Evolutionary conservation across 805 yeast genomes (phyloP), one percentile per base, ranked within the genome.

Genomic region (Candida piceae): DNA sequence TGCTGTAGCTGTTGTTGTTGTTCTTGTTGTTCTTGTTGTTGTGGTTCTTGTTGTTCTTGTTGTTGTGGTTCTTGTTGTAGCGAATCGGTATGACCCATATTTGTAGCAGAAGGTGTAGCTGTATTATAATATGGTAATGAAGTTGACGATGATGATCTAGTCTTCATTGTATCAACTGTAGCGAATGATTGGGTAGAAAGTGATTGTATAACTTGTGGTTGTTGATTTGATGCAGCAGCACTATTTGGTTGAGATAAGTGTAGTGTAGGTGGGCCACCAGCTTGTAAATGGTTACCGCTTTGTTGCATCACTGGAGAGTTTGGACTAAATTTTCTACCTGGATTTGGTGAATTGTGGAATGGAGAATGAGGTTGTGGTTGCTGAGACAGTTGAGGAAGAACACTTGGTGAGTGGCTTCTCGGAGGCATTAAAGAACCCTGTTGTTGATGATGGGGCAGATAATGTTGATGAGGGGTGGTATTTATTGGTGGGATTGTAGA

Each of bases 151-250:
- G 32, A 20, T 9, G 24, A 44, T 25, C 43, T 36, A 15, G 52
- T 34, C 18, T 48, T 44, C 38, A 51, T 44, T 16, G 49, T 32
- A n/a, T 47, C 43, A 38, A 52, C 44, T 15, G 48, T 36, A 16
- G 42, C 46, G 13, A 34, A 25, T 12, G 44, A 23, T 35, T 40
- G 47, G 15, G 18, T 39, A 15, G 38, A 37, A 9, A 34, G 25
- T 16, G 32, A 22, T 36, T 37, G 44, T 25, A 29, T 12, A 13
- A 30, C 13, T 13, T 36, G 28, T 19, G 32, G 31, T 5, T n/a
- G 39, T 15, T 19, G 40, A 15, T n/a, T 6, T 15, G 16, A 13
- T n/a, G 25, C 28, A 6, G 35, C 9, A 4, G 36, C 21, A 12
- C 12, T 29, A 8, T 32, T 31, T 9, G 35, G 24, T 5, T 36